Evolutionary conservation across 495 filamentous ascomycete species (phyloP), one percentile per base, ranked within the genome.

Genomic region (Penicillium fimorum): DNA sequence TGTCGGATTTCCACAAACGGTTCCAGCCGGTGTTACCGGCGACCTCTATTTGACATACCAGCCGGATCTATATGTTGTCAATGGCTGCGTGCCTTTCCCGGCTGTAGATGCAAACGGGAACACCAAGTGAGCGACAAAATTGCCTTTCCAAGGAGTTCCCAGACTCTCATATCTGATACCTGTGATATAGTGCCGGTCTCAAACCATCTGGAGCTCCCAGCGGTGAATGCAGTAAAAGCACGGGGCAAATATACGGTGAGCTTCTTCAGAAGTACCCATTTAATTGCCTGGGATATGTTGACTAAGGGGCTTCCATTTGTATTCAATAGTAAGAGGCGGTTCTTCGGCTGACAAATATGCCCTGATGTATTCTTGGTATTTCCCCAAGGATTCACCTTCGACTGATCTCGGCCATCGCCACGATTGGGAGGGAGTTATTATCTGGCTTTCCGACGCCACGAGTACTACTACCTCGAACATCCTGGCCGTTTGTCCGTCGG

Each of bases 81-180:
- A 77, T 58, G 79, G 80, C 27, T 83, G 80, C 52, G 80, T 83
- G 9, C 80, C 80, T 1, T 82, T 81, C 62, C 79, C 80, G 2
- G 79, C 75, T 3, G 78, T 83, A 8, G 76, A 83, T 54, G 72
- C 64, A 1, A 61, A 68, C 1, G 80, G 80, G 7, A 65, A 81
- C 46, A 80, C 75, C 40, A 72, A 70, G 80, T 81, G 53, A 62
- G 76, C 63, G 32, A 6, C n/a, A 3, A 2, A 12, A 11, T 20
- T n/a, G 0, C 22, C 4, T 44, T 33, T 8, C 22, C 2, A 20
- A 33, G 5, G 32, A 8, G 12, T 12, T 32, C 3, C 13, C 13
- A 4, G 44, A 41, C 38, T 15, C 35, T 58, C 20, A 61, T 4
- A 24, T 18, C 48, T 38, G 6, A 25, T 6, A 27, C 12, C 7